Conservation (phyloP, 2,329 filamentous ascomycete species). For the Colletotrichum chrysophilum region DNA sequence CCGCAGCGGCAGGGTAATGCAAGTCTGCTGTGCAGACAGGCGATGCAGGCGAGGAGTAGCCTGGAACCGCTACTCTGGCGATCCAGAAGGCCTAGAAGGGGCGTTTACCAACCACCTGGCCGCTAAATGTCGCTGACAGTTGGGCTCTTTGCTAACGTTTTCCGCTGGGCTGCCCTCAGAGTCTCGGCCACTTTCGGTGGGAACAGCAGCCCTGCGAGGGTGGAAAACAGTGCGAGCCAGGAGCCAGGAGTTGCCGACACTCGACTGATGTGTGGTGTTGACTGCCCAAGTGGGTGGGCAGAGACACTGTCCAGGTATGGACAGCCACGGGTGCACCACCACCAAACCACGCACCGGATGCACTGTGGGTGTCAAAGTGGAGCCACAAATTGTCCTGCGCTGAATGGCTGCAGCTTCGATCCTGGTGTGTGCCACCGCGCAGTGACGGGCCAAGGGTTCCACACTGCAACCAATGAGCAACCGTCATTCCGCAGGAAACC, state of each 20-base stretch:
- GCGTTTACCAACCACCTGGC: conserved; percentile 1
- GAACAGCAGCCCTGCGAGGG: not conserved
- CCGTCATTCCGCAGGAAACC: not conserved
- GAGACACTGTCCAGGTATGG: not conserved
- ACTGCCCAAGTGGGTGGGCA: not conserved
- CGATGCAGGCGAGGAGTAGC: not conserved
- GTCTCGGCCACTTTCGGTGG: conserved; percentile 9
- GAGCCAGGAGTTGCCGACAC: not conserved
- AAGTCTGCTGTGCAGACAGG: not conserved
- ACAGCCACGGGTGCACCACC: not conserved
- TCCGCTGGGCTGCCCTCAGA: not conserved
- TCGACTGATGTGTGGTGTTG: not conserved
- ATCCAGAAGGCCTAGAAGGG: conserved; percentile 1
- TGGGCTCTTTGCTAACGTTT: not conserved
- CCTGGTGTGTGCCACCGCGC: not conserved
- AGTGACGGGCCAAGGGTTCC: not conserved
- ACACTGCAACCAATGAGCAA: not conserved
- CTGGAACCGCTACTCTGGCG: not conserved
- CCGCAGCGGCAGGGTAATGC: not conserved
- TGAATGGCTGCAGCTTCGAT: conserved; percentile 3
- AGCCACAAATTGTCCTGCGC: not conserved
- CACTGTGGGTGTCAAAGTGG: not conserved
- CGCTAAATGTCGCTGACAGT: conserved; percentile 10
- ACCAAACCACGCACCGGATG: not conserved
- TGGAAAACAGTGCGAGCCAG: not conserved